These are phyloP conservation scores for Phytopythium kandeliae DNA, from an alignment of 352 stramenopile species.

Conservation along the genomic window DNA sequence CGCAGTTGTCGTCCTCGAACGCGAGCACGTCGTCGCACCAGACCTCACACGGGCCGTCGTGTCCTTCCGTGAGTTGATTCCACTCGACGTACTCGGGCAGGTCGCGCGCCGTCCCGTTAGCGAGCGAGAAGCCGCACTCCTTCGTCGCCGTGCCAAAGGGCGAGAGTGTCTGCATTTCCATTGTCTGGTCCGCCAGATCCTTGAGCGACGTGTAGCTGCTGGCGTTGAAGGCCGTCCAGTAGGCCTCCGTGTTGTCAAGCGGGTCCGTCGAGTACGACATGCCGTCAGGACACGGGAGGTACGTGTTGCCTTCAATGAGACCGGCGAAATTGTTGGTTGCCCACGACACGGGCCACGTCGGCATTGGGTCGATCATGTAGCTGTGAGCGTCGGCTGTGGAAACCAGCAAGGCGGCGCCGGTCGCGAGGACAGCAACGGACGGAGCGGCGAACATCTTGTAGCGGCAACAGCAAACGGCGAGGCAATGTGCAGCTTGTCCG, in stretches of 20 bases:
- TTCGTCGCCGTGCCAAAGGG: conserved; percentile 20
- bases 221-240: conserved; percentile 27
- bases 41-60: conserved; percentile 43
- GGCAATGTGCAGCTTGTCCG: too few species aligned
- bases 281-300: conserved; percentile 15
- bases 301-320: conserved; percentile 18
- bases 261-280: conserved; percentile 23
- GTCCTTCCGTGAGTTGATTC: conserved; percentile 26
- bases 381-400: conserved; percentile 16
- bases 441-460: too few species aligned
- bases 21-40: conserved; percentile 40
- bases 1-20: conserved; percentile 38
- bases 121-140: conserved; percentile 36
- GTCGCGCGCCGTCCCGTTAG: conserved; percentile 20
- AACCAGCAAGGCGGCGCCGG: too few species aligned
- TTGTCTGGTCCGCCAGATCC: conserved; percentile 27
- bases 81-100: conserved; percentile 33
- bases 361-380: conserved; percentile 26
- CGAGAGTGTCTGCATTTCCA: conserved; percentile 15
- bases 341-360: conserved; percentile 22
- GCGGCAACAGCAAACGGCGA: too few species aligned
- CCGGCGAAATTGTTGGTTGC: conserved; percentile 20
- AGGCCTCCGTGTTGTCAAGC: conserved; percentile 23
- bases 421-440: too few species aligned
- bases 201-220: conserved; percentile 44